Conservation (phyloP, 1,284 basidiomycete species). For the Phellopilus nigrolimitatus region DNA sequence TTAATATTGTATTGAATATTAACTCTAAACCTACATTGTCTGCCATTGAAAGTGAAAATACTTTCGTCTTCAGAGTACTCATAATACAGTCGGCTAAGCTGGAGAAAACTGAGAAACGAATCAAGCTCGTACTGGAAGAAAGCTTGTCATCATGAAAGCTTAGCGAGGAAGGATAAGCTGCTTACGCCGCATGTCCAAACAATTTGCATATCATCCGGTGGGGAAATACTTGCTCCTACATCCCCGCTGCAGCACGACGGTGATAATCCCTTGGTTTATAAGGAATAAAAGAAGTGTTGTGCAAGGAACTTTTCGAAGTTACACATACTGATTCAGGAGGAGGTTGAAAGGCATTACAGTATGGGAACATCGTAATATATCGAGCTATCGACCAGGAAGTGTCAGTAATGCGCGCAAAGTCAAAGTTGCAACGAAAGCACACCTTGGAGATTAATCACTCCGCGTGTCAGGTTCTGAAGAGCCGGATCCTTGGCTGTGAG, state of each 20-base stretch:
- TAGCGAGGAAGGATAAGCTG: not conserved
- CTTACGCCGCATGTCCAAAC: slow-evolving; percentile 14
- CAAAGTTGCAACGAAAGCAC: not conserved
- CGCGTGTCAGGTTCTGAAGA: slow-evolving; percentile 21
- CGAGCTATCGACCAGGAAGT: slow-evolving; percentile 13
- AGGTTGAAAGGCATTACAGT: slow-evolving; percentile 28
- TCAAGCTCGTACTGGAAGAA: slow-evolving; percentile 27
- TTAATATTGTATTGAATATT: no score
- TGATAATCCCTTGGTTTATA: slow-evolving; percentile 12
- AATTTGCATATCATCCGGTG: slow-evolving; percentile 6
- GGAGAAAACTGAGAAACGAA: slow-evolving; percentile 26
- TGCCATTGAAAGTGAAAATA: slow-evolving; percentile 22
- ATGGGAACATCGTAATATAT: slow-evolving; percentile 26
- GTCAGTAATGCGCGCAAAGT: not conserved
- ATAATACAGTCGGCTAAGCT: slow-evolving; percentile 25
- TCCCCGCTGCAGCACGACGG: slow-evolving; percentile 20
- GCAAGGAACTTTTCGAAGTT: not conserved
- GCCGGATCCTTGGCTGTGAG: slow-evolving; percentile 22
- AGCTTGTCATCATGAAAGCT: no score
- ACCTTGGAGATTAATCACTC: slow-evolving; percentile 24
- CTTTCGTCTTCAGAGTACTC: slow-evolving; percentile 20
- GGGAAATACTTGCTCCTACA: slow-evolving; percentile 6
- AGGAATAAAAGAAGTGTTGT: not conserved
- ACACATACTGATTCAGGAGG: slow-evolving; percentile 21
- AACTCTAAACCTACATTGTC: slow-evolving; percentile 15